Base-by-base conservation (phyloP, 2,329 filamentous ascomycete species). In the Nigrograna mackinnonii region DNA sequence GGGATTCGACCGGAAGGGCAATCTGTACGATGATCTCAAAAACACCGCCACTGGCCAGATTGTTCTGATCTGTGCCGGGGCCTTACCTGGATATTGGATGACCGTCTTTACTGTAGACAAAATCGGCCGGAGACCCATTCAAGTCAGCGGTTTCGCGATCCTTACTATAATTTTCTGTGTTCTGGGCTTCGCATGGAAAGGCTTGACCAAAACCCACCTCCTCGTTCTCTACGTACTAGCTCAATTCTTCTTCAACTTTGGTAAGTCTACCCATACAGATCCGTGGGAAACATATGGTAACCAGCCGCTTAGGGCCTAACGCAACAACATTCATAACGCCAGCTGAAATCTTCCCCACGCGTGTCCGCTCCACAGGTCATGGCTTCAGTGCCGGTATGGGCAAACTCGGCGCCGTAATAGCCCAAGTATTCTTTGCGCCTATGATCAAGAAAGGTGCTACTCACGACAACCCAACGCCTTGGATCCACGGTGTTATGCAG, bases 21-120 rank as follows among this genome's bases (percentile, higher is more conserved):
- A 49, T 19, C 79, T 86, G 18, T 89, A 89, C 70, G 68, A 87
- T 52, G 76, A 75, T 60, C 75, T 89, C 49, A 83, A 84, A 72
- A 86, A 86, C 67, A 87, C 83, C 4, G 85, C 86, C 37, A 77
- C 89, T 21, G 87, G 87, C n/a, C 89, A 90, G 70, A 69, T 90
- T 54, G 87, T 90, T 55, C 78, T 90, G 36, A 82, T 89, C 52
- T 80, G 85, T 37, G 86, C 87, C 5, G 86, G 86, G 43, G 84
- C 87, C 41, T 86, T 90, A 17, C 86, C 87, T 0, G 87, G 87
- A 11, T 90, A 89, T 74, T 90, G 86, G 86, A 79, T 48, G 39
- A 50, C 50, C 6, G 47, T 50, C 11, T 47, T 45, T 19, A 48
- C 79, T 1, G 80, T 89, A 37, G 87, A 90, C 66, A 86, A 78